Base-by-base conservation (phyloP, 306 rosid species). In the Rosa rugosa region DNA sequence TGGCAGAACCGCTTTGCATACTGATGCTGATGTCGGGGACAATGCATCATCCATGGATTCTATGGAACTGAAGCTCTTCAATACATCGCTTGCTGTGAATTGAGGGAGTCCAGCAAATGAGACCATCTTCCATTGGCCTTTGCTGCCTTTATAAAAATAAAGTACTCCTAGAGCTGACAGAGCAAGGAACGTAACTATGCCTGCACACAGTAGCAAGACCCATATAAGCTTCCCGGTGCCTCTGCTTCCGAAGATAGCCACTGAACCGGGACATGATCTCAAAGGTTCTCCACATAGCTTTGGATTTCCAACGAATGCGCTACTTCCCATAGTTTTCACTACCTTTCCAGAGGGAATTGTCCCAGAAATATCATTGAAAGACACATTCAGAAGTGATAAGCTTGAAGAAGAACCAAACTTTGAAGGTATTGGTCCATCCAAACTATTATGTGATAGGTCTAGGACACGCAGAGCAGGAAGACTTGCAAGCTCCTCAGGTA, bases 281-380 rank as follows among this genome's bases (percentile, higher is more conserved):
- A 95, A 80, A 57, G 99, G 99, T 60, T 69, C 89, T 83, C 99
- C 99, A 78, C 99, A 95, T 51, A 95, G 95, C 84, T 87, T 84
- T 22, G 94, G 81, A 82, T 95, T 95, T 68, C 98, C 99, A 41
- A 63, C 62, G 80, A 95, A 91, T 20, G 98, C 91, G 64, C 91
- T 91, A 49, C 79, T 80, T 36, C 56, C 92, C 97, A 92, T 90
- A 38, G 42, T 77, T 69, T 75, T 76, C 77, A 92, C 89, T 65
- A 73, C 36, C 75, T 84, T 80, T 16, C 85, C 84, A 11, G 83
- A 45, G n/a, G 99, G 99, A 79, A 95, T 91, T 51, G 92, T 90
- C 42, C 99, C 99, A 0, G 99, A 88, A 54, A 95, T 85, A 46
- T 91, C 79, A 78, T 95, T 95, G 89, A 85, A 92, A 46, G 99